A percentile compares a stretch with the other conserved stretches of the same genome.
These are phyloP conservation scores for Ceriops decandra DNA, from an alignment of 345 rosid species.

Conservation along the genomic window DNA sequence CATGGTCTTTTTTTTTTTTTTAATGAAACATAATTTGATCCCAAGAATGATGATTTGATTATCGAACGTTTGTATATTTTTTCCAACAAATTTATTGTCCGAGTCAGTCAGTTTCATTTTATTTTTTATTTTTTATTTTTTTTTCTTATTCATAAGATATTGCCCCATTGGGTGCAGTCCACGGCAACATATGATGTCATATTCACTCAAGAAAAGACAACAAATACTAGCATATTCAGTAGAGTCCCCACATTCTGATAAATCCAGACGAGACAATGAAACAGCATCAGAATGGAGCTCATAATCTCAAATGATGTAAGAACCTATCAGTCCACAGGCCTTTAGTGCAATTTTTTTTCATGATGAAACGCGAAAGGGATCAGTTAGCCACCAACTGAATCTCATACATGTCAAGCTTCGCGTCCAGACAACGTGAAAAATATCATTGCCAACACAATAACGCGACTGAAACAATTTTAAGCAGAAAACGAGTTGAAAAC, in stretches of 20 bases:
- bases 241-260: constrained; percentile 18
- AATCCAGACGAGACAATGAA: constrained; percentile 7
- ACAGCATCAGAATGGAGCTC: constrained; percentile 8
- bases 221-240: neutral
- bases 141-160: neutral
- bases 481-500: neutral
- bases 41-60: too few relatives aligned
- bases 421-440: constrained; percentile 17
- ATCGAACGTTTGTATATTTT: too few relatives aligned
- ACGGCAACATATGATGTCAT: neutral
- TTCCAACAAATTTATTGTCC: too few relatives aligned
- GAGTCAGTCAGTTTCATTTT: too few relatives aligned
- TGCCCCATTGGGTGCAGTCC: neutral
- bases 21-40: too few relatives aligned
- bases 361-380: constrained; percentile 10
- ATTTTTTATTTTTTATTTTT: neutral
- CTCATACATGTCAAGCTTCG: constrained; percentile 31
- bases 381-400: constrained; percentile 50
- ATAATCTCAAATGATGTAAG: constrained; percentile 34
- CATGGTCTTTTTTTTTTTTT: too few relatives aligned
- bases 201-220: constrained; percentile 4
- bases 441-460: constrained; percentile 7
- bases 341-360: neutral
- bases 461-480: neutral
- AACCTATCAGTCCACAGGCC: constrained; percentile 8